These are phyloP conservation scores for Microsporum canis DNA, from an alignment of 2,329 filamentous ascomycete genomes.

Conservation along the genomic window DNA sequence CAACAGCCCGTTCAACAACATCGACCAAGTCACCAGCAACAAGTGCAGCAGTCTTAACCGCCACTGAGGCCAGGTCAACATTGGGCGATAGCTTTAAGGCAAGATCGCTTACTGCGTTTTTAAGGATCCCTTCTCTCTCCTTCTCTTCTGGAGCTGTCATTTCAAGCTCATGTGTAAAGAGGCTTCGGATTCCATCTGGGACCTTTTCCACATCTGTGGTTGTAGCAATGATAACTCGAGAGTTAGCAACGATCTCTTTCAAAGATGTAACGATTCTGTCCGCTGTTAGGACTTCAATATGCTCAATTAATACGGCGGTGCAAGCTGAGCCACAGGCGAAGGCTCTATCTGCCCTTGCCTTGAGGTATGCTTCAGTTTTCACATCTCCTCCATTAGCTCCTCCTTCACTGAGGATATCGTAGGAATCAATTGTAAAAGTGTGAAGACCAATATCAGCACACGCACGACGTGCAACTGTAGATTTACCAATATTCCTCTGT, in stretches of 20 bases:
- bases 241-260: constrained; percentile 68
- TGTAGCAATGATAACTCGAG: constrained; percentile 77
- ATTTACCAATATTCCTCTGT: constrained; percentile 86
- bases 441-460: constrained; percentile 86
- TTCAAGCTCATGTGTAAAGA: constrained; percentile 93
- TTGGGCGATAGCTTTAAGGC: constrained; percentile 68
- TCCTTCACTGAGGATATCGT: constrained; percentile 88
- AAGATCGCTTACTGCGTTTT: constrained; percentile 62
- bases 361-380: constrained; percentile 84
- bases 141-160: constrained; percentile 86
- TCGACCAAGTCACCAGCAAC: constrained; percentile 91
- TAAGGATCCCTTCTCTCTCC: constrained; percentile 79
- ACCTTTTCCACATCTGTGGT: constrained; percentile 94
- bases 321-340: constrained; percentile 76
- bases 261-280: constrained; percentile 80
- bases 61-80: constrained; percentile 73
- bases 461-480: constrained; percentile 62
- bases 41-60: constrained; percentile 87
- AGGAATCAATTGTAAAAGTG: constrained; percentile 77
- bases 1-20: constrained; percentile 78
- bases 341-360: constrained; percentile 76
- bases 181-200: constrained; percentile 72
- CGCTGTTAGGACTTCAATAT: constrained; percentile 81
- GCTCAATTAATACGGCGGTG: constrained; percentile 74
- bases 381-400: constrained; percentile 77